A percentile compares a stretch with the other conserved stretches of the same genome.
phyloP scores from a whole-genome alignment of 495 filamentous ascomycete species.

The Cenococcum geophilum region DNA sequence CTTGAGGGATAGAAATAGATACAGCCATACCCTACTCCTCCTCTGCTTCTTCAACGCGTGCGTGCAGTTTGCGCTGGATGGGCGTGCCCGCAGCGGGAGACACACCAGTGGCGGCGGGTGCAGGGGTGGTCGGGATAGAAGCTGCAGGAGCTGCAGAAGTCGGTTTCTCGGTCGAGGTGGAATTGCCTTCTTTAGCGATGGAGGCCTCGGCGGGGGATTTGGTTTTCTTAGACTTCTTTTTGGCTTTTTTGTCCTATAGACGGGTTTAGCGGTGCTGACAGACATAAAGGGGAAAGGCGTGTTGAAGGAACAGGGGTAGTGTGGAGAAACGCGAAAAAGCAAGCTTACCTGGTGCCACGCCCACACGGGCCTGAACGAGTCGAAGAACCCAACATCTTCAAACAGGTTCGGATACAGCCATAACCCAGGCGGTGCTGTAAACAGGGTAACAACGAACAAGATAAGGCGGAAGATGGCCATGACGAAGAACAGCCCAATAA shows the following conservation, averaged over 20 bases:
- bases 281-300: background rate
- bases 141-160: conserved; percentile 7
- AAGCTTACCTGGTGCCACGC: conserved; percentile 90
- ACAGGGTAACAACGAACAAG: conserved; percentile 88
- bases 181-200: conserved; percentile 11
- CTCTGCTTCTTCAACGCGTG: conserved; percentile 28
- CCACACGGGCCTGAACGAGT: conserved; percentile 94
- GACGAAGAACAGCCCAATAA: conserved; percentile 91
- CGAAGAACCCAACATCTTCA: conserved; percentile 97
- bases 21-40: conserved; percentile 11
- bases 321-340: conserved; percentile 8
- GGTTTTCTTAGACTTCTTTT: conserved; percentile 22
- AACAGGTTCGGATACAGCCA: conserved; percentile 99
- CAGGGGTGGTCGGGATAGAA: background rate
- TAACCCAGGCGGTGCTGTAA: conserved; percentile 74
- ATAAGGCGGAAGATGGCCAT: conserved; percentile 97
- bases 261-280: background rate
- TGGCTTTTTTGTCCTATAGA: conserved; percentile 22
- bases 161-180: conserved; percentile 1
- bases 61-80: conserved; percentile 18
- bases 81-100: conserved; percentile 1
- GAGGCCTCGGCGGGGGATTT: conserved; percentile 6
- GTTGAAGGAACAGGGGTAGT: background rate
- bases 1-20: background rate
- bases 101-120: background rate